Percentiles rank a stretch among this genome's conserved stretches.
Conservation (phyloP, 83 land plant genomes). For the Thuja plicata region DNA sequence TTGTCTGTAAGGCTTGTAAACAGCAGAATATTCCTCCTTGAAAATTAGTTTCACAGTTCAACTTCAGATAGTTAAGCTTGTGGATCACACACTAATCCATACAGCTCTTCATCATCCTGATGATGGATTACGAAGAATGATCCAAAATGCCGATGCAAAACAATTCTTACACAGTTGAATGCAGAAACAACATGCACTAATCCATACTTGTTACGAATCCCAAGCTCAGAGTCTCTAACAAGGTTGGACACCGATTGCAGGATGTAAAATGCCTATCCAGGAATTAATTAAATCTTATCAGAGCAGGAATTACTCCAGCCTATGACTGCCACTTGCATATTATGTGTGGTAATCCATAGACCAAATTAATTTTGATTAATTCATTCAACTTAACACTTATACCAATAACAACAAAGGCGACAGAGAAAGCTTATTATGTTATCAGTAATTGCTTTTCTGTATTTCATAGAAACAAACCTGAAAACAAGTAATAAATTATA, state of each 20-base stretch:
- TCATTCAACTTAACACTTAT: not conserved
- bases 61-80: not conserved
- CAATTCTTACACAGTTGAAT: no score
- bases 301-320: not conserved
- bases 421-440: not conserved
- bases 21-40: not conserved
- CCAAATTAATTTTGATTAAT: not conserved
- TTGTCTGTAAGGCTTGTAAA: not conserved
- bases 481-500: not conserved
- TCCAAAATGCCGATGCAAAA: no score
- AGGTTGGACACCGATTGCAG: not conserved
- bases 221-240: no score
- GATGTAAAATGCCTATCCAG: not conserved
- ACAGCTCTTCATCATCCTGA: no score
- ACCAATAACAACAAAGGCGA: not conserved
- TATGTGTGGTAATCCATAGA: not conserved
- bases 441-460: not conserved
- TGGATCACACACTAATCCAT: not conserved
- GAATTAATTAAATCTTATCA: not conserved
- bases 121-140: no score
- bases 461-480: not conserved
- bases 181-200: not conserved
- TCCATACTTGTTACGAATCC: not conserved
- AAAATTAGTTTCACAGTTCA: not conserved
- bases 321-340: not conserved